A percentile compares a stretch with the other conserved stretches of the same genome.
Evolutionary conservation across 2,329 filamentous ascomycete species (phyloP).

Genomic region (Apiospora marii): DNA sequence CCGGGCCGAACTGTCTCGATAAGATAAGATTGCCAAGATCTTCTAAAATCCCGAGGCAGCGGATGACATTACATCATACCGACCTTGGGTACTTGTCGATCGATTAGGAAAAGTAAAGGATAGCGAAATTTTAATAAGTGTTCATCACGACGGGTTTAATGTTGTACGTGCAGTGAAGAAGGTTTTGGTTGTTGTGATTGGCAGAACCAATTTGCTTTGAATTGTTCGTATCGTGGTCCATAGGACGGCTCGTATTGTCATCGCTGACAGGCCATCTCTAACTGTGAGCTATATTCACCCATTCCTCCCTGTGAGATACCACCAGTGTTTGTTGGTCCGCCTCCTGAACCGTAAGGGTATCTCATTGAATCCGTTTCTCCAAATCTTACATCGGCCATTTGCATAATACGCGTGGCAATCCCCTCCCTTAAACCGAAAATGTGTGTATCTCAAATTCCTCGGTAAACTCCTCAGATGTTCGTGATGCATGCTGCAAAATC

Average conservation of each 20-base stretch:
- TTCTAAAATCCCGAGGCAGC: constrained; percentile 15
- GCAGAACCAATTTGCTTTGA: background rate
- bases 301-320: background rate
- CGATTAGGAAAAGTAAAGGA: background rate
- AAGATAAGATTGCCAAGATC: constrained; percentile 17
- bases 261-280: constrained; percentile 12
- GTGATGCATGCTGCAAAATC: constrained; percentile 14
- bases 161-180: background rate
- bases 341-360: background rate
- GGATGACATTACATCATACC: constrained; percentile 14
- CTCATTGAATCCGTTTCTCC: background rate
- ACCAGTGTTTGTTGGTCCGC: background rate
- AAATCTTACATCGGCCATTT: constrained; percentile 21
- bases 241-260: constrained; percentile 1
- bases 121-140: too few species aligned
- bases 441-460: constrained; percentile 9
- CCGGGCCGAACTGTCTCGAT: background rate
- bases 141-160: background rate
- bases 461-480: constrained; percentile 9
- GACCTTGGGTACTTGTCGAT: background rate
- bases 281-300: constrained; percentile 1
- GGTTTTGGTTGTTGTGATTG: background rate
- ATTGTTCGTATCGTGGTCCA: background rate
- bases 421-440: background rate
- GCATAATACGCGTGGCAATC: constrained; percentile 2